Evolutionary conservation across 345 rosid species (phyloP).

Genomic region (Salix dunnii): DNA sequence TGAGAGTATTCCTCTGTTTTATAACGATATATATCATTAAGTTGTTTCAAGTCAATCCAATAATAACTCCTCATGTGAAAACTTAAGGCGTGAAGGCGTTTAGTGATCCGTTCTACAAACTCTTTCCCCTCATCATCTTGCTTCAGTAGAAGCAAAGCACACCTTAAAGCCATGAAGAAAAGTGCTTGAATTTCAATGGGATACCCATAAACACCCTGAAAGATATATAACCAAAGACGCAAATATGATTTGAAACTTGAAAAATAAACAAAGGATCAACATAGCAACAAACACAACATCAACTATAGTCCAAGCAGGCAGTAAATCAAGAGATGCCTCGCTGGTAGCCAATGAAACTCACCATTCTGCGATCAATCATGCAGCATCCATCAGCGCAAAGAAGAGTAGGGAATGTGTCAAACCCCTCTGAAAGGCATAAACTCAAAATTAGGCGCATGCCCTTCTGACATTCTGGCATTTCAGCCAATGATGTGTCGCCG

Average conservation of each 20-base stretch:
- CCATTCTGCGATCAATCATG: slow-evolving; percentile 99
- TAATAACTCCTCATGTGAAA: slow-evolving; percentile 87
- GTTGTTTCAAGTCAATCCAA: slow-evolving; percentile 93
- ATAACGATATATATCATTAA: slow-evolving; percentile 83
- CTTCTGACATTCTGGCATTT: slow-evolving; percentile 89
- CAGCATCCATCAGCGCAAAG: slow-evolving; percentile 97
- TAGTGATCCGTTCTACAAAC: slow-evolving; percentile 75
- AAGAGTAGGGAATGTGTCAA: slow-evolving; percentile 94
- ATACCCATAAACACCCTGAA: slow-evolving; percentile 92
- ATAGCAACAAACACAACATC: background rate
- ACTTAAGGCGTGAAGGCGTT: slow-evolving; percentile 89
- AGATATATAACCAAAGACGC: background rate
- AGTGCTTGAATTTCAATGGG: slow-evolving; percentile 95
- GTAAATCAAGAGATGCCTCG: background rate
- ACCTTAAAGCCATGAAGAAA: slow-evolving; percentile 87
- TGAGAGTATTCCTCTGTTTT: slow-evolving; percentile 98
- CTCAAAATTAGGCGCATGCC: slow-evolving; percentile 90
- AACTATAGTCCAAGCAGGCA: background rate
- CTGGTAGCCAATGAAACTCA: slow-evolving; percentile 33
- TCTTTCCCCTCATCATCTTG: slow-evolving; percentile 89
- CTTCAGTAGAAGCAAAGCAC: slow-evolving; percentile 77
- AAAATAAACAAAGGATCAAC: background rate
- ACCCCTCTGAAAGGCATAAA: slow-evolving; percentile 89
- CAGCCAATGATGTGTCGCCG: slow-evolving; percentile 81
- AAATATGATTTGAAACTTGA: background rate